Evolutionary conservation across 805 yeast species (phyloP).

Genomic region (Suhomyces emberorum): DNA sequence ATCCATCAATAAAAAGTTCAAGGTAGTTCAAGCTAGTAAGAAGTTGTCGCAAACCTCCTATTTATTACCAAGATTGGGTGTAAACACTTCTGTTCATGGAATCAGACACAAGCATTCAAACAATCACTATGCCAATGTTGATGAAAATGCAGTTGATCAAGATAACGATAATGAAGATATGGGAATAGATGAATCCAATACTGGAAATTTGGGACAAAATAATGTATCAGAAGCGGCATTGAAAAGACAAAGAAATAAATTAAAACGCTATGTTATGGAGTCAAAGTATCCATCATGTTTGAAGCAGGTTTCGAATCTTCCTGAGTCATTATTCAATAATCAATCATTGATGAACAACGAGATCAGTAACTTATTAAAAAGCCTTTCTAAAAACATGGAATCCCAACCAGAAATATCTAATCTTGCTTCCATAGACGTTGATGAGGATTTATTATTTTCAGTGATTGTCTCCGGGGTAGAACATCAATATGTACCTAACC

Average conservation of each 20-base stretch:
- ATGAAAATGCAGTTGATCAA: slow-evolving; percentile 22
- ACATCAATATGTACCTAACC: slow-evolving; percentile 14
- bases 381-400: slow-evolving; percentile 23
- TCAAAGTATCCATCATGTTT: slow-evolving; percentile 35
- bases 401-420: slow-evolving; percentile 22
- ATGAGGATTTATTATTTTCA: slow-evolving; percentile 37
- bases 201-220: slow-evolving; percentile 3
- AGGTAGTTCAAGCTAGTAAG: slow-evolving; percentile 21
- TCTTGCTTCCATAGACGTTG: slow-evolving; percentile 28
- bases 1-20: slow-evolving; percentile 6
- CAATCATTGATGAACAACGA: slow-evolving; percentile 28
- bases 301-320: slow-evolving; percentile 30
- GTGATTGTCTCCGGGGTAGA: slow-evolving; percentile 33
- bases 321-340: slow-evolving; percentile 36
- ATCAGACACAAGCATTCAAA: slow-evolving; percentile 24
- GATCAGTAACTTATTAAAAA: slow-evolving; percentile 25
- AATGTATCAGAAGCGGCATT: slow-evolving; percentile 27
- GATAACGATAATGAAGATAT: slow-evolving; percentile 52
- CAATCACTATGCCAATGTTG: slow-evolving; percentile 9
- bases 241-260: slow-evolving; percentile 31
- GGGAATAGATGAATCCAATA: slow-evolving; percentile 25
- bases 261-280: slow-evolving; percentile 29
- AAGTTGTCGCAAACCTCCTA: slow-evolving; percentile 46
- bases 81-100: slow-evolving; percentile 64
- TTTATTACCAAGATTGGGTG: slow-evolving; percentile 58